These are phyloP conservation scores for Globisporangium perplexum DNA, from an alignment of 352 stramenopile genomes.

Conservation along the genomic window DNA sequence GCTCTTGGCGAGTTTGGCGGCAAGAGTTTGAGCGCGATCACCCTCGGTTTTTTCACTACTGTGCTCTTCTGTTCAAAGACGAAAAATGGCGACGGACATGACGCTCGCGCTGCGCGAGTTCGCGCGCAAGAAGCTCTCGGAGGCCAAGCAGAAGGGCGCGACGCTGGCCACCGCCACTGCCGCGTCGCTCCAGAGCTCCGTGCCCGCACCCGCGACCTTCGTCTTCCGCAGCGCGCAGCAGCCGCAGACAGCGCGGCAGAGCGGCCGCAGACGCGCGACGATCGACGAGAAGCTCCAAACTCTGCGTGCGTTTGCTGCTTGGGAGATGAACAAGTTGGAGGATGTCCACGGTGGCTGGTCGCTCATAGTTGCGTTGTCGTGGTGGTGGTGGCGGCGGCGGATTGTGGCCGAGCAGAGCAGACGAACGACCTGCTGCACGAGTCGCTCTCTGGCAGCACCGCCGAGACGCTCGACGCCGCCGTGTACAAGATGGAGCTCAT, in stretches of 20 bases:
- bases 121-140: slow-evolving; percentile 69
- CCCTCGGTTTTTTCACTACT: background rate
- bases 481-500: slow-evolving; percentile 75
- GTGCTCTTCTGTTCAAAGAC: background rate
- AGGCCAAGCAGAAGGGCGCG: slow-evolving; percentile 56
- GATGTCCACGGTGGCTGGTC: too few species aligned
- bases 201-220: slow-evolving; percentile 32
- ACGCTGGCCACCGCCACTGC: slow-evolving; percentile 50
- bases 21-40: background rate
- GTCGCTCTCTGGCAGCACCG: slow-evolving; percentile 23
- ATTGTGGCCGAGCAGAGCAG: slow-evolving; percentile 20
- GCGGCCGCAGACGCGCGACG: slow-evolving; percentile 15
- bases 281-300: slow-evolving; percentile 27
- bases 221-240: slow-evolving; percentile 21
- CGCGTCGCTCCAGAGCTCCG: slow-evolving; percentile 42
- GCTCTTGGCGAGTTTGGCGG: too few species aligned
- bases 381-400: background rate
- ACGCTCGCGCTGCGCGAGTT: slow-evolving; percentile 64
- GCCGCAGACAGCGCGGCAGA: slow-evolving; percentile 2
- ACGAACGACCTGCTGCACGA: slow-evolving; percentile 38
- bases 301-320: slow-evolving; percentile 18
- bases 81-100: slow-evolving; percentile 56
- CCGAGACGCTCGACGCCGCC: slow-evolving; percentile 31
- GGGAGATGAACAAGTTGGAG: background rate
- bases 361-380: background rate